These are phyloP conservation scores for Miscanthus sacchariflorus DNA, from an alignment of 202 grass and related monocot species.

Conservation along the genomic window DNA sequence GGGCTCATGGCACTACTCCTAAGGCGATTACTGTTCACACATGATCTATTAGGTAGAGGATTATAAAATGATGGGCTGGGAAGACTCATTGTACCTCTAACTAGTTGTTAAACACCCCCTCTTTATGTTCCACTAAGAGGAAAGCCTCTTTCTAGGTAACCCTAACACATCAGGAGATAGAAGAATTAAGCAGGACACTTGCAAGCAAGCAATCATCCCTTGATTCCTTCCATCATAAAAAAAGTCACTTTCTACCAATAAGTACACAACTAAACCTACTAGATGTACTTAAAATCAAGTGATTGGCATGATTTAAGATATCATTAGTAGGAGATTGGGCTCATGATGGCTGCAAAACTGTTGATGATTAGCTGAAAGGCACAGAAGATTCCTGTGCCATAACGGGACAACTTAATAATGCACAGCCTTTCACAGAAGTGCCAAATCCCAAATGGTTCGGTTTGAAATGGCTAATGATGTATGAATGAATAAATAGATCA, in stretches of 20 bases:
- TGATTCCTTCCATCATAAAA: conserved; percentile 49
- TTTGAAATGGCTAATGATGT: conserved; percentile 55
- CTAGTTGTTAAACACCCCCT: conserved; percentile 49
- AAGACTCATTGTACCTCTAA: conserved; percentile 45
- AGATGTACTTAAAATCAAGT: conserved; percentile 57
- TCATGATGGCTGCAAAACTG: conserved; percentile 56
- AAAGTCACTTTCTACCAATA: conserved; percentile 47
- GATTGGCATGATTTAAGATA: conserved; percentile 60
- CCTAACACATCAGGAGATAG: conserved; percentile 61
- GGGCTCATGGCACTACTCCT: conserved; percentile 21
- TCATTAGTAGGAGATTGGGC: conserved; percentile 57
- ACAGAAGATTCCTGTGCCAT: conserved; percentile 48
- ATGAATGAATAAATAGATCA: conserved; percentile 43
- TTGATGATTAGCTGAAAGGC: conserved; percentile 43
- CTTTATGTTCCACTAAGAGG: conserved; percentile 66
- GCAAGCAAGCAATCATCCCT: conserved; percentile 51
- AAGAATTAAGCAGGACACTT: conserved; percentile 50
- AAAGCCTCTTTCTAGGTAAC: conserved; percentile 61
- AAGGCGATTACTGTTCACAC: conserved; percentile 23
- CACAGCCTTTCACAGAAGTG: conserved; percentile 54
- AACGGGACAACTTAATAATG: conserved; percentile 58
- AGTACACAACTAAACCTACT: conserved; percentile 59
- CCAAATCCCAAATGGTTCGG: conserved; percentile 60
- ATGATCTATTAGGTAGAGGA: conserved; percentile 48
- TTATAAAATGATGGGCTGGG: conserved; percentile 24